Base-by-base conservation (phyloP, 331 rosid genomes). In the Rosa hybrid region DNA sequence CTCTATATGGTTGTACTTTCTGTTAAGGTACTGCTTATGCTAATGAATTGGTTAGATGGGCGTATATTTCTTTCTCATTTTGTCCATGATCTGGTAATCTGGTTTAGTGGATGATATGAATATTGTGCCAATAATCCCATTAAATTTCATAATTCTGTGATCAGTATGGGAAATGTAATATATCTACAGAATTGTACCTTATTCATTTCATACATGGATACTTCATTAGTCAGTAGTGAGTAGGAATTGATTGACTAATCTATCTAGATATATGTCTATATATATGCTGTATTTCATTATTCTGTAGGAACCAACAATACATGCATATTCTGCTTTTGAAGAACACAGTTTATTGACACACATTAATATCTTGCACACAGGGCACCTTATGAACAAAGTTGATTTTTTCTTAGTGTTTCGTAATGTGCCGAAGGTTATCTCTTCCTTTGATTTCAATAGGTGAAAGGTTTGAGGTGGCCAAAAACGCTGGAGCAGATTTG, bases 401-500 rank as follows among this genome's bases (percentile, higher is more conserved):
- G 62, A 2, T 56, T 20, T 77, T 77, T 12, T 51, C 64, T 30
- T 48, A 23, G 11, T 67, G 45, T 75, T 20, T 23, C n/a, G 5
- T 45, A 46, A 30, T 34, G 54, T 49, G 25, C 54, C 7, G 44
- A 54, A 51, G 30, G 17, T 42, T 42, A 12, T 30, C 7, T n/a
- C 68, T 60, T 77, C 44, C 63, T 80, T 77, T 68, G 64, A 71
- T 76, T 59, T 77, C 81, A 81, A 70, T 77, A 96, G 99, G 99
- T 81, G 99, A 96, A 80, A 90, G 77, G 81, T 90, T 96, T 39
- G 99, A 96, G 39, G 99, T 93, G 85, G 99, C 99, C 5, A 96
- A 96, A 87, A 87, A 71, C 76, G 98, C 98, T 1, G 98, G 99
- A 85, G 99, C 99, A 49, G 99, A 96, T 90, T 81, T 96, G 87